Conservation (phyloP, 257 asterid genomes). For the Eucommia ulmoides region DNA sequence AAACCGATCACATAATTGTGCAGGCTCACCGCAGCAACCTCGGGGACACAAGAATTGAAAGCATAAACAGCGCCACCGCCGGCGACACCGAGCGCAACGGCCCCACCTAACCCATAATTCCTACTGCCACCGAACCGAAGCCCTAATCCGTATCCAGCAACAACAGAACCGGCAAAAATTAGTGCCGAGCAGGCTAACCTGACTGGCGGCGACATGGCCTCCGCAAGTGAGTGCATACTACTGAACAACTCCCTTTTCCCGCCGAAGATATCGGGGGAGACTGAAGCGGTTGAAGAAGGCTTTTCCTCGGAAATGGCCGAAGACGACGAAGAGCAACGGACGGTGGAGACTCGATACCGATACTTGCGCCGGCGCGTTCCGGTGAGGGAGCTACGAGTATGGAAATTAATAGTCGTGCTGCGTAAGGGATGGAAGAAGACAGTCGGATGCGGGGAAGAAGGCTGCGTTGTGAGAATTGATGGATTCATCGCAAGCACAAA, state of each 20-base stretch:
- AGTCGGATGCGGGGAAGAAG: slow-evolving; percentile 17
- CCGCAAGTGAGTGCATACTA: slow-evolving; percentile 59
- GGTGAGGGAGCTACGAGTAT: slow-evolving; percentile 10
- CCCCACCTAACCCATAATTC: slow-evolving; percentile 71
- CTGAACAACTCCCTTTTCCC: slow-evolving; percentile 54
- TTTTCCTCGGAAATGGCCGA: slow-evolving; percentile 9
- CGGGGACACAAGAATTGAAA: slow-evolving; percentile 72
- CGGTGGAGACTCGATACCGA: slow-evolving; percentile 22
- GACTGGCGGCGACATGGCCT: slow-evolving; percentile 61
- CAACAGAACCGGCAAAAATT: slow-evolving; percentile 56
- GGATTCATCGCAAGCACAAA: slow-evolving; percentile 27
- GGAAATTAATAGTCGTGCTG: slow-evolving; percentile 18
- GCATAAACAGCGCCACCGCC: slow-evolving; percentile 88
- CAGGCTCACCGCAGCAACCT: slow-evolving; percentile 78
- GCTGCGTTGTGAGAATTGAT: slow-evolving; percentile 24
- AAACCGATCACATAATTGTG: slow-evolving; percentile 70
- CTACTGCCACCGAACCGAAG: slow-evolving; percentile 61
- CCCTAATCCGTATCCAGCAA: slow-evolving; percentile 88
- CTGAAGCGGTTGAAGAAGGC: slow-evolving; percentile 4
- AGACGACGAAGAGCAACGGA: slow-evolving; percentile 20
- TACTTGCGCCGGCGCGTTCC: slow-evolving; percentile 15
- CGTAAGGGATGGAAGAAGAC: slow-evolving; percentile 22
- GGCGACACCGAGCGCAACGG: slow-evolving; percentile 68
- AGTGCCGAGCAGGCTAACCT: slow-evolving; percentile 68
- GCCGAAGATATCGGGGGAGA: slow-evolving; percentile 43